These are phyloP conservation scores for Ciborinia camelliae DNA, from an alignment of 2,329 filamentous ascomycete species.

Conservation along the genomic window DNA sequence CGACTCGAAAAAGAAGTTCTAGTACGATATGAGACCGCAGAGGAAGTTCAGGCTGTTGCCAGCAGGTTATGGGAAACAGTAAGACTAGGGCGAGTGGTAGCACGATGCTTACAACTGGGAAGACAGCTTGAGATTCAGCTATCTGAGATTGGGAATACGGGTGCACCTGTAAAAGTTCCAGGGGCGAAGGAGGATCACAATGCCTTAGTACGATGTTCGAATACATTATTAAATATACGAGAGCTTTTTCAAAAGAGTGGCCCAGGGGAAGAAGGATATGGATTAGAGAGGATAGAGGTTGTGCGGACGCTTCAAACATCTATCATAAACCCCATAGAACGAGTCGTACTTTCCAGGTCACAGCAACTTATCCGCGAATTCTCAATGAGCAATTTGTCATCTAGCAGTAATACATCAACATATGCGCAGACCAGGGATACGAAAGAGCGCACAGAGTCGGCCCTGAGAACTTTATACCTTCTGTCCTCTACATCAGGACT, in stretches of 20 bases:
- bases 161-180: constrained; percentile 38
- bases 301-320: constrained; percentile 68
- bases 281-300: constrained; percentile 69
- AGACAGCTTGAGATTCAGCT: constrained; percentile 86
- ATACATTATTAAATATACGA: constrained; percentile 72
- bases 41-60: constrained; percentile 74
- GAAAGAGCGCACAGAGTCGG: constrained; percentile 68
- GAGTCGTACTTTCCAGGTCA: constrained; percentile 66
- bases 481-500: constrained; percentile 64
- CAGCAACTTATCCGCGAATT: constrained; percentile 84
- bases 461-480: constrained; percentile 73
- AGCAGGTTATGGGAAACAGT: constrained; percentile 78
- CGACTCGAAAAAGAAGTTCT: constrained; percentile 84
- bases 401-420: constrained; percentile 48
- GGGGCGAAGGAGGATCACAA: constrained; percentile 61
- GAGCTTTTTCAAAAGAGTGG: constrained; percentile 67
- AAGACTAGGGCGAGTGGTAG: constrained; percentile 70
- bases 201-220: constrained; percentile 76
- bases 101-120: constrained; percentile 75
- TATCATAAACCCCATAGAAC: constrained; percentile 69
- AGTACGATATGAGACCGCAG: constrained; percentile 78
- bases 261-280: constrained; percentile 70
- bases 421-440: constrained; percentile 70
- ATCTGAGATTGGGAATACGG: constrained; percentile 54
- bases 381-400: constrained; percentile 59